A percentile compares a stretch with the other conserved stretches of the same genome.
Evolutionary conservation across 805 yeast genomes (phyloP).

Genomic region (Suhomyces prunicola): DNA sequence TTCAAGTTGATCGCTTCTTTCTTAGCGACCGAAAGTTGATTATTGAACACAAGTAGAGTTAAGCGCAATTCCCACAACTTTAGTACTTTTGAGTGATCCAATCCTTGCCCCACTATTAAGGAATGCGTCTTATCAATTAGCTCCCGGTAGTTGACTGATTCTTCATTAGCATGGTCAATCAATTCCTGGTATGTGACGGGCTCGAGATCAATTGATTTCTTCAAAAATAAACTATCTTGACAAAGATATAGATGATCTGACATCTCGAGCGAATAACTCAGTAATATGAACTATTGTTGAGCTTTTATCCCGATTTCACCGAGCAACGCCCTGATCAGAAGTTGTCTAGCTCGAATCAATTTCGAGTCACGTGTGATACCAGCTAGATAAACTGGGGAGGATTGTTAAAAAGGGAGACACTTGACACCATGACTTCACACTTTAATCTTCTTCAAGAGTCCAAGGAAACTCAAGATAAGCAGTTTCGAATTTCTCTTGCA

Average conservation of each 20-base stretch:
- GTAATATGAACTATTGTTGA: neutral
- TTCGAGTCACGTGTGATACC: neutral
- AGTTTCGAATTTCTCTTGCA: constrained; percentile 23
- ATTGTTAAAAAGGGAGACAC: neutral
- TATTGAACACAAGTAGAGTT: constrained; percentile 26
- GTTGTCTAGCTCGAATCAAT: neutral
- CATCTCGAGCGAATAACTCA: neutral
- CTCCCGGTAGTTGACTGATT: constrained; percentile 1
- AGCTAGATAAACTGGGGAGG: neutral
- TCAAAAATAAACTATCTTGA: constrained; percentile 14
- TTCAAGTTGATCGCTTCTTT: constrained; percentile 37
- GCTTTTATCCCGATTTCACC: neutral
- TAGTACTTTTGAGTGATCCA: constrained; percentile 11
- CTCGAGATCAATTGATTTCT: neutral
- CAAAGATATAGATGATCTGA: constrained; percentile 6
- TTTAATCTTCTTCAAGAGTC: constrained; percentile 29
- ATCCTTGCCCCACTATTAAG: constrained; percentile 10
- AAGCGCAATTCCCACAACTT: constrained; percentile 39
- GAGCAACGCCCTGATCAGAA: neutral
- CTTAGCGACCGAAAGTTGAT: constrained; percentile 29
- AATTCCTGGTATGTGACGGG: constrained; percentile 8
- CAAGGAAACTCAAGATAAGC: constrained; percentile 30
- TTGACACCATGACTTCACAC: constrained; percentile 17
- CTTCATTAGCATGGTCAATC: neutral
- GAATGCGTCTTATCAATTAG: constrained; percentile 14